Conservation (phyloP, 2,329 filamentous ascomycete genomes). For the Sclerotinia trifoliorum region DNA sequence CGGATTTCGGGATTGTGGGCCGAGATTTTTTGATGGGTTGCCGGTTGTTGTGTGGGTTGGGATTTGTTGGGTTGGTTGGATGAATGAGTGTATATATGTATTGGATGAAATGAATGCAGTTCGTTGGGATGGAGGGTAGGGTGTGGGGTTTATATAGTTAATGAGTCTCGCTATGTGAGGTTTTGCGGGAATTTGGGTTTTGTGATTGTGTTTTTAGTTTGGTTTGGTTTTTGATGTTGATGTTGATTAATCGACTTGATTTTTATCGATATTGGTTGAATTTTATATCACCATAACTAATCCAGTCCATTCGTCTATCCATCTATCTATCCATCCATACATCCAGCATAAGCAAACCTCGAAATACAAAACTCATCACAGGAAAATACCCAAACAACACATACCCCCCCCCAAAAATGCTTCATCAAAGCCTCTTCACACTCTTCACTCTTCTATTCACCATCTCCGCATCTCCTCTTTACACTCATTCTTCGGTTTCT, state of each 20-base stretch:
- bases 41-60: not conserved
- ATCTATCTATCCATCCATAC: not conserved
- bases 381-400: not conserved
- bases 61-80: not conserved
- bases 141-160: not conserved
- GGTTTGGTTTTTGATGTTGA: not conserved
- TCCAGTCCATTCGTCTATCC: not conserved
- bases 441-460: not conserved
- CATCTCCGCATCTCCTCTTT: not conserved
- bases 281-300: not conserved
- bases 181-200: not conserved
- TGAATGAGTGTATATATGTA: no score
- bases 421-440: not conserved
- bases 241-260: not conserved
- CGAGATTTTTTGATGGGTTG: not conserved
- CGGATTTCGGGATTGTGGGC: not conserved
- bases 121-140: no score
- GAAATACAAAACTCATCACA: not conserved
- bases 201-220: not conserved
- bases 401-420: not conserved
- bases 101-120: not conserved
- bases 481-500: no score
- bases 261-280: not conserved
- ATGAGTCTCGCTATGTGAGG: not conserved
- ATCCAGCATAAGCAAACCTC: not conserved